A percentile compares a stretch with the other conserved stretches of the same genome.
phyloP scores from a whole-genome alignment of 2,329 filamentous ascomycete genomes.

The Verticillium zaregamsianum region DNA sequence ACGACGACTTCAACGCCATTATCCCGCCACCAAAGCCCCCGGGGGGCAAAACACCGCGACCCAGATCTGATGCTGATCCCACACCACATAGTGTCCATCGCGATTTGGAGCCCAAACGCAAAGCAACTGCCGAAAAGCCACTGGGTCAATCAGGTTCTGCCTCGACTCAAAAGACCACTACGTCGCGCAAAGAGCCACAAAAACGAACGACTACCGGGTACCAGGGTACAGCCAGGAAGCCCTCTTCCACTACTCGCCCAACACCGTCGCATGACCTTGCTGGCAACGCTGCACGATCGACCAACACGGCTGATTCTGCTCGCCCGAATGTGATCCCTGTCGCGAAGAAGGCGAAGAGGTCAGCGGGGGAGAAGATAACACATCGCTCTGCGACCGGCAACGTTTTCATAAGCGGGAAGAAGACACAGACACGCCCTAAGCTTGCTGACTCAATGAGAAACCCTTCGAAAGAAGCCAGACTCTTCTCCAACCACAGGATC shows the following conservation, averaged over 20 bases:
- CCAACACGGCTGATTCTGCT: constrained; percentile 13
- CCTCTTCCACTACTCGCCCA: not conserved
- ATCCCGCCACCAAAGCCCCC: constrained; percentile 8
- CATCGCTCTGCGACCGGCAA: constrained; percentile 23
- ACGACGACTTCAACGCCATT: constrained; percentile 8
- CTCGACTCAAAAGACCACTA: not conserved
- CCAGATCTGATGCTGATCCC: not conserved
- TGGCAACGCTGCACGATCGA: constrained; percentile 17
- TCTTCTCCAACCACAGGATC: constrained; percentile 32
- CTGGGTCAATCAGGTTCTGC: not conserved
- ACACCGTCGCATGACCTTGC: not conserved
- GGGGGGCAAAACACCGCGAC: not conserved
- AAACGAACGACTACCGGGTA: constrained; percentile 16
- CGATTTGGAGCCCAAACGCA: not conserved
- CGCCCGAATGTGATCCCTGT: not conserved
- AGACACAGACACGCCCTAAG: constrained; percentile 26
- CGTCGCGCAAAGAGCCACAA: not conserved
- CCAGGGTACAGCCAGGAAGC: constrained; percentile 29
- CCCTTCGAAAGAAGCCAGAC: constrained; percentile 32
- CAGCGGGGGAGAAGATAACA: not conserved
- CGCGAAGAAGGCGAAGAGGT: not conserved
- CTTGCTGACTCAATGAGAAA: constrained; percentile 37
- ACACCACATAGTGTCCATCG: not conserved
- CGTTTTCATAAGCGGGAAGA: constrained; percentile 41
- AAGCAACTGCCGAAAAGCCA: constrained; percentile 2